Evolutionary conservation across 1,284 basidiomycete species (phyloP).

Genomic region (Trichosporon sp.): DNA sequence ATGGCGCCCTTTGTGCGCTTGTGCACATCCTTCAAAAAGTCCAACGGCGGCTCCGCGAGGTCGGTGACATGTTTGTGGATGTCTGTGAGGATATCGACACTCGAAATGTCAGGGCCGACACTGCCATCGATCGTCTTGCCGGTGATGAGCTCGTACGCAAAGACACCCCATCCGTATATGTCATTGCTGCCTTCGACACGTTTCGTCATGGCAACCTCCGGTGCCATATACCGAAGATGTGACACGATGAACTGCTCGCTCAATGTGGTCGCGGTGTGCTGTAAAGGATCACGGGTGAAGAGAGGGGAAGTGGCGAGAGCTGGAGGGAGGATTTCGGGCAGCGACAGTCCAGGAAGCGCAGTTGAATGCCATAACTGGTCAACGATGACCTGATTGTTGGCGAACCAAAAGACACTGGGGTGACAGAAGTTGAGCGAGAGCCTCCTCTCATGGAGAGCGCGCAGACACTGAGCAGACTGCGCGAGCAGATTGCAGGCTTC

Average conservation of each 20-base stretch:
- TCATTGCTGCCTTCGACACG: constrained; percentile 26
- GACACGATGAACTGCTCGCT: constrained; percentile 26
- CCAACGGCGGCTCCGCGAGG: constrained; percentile 20
- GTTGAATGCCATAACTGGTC: constrained; percentile 17
- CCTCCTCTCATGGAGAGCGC: constrained; percentile 28
- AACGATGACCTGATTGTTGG: constrained; percentile 9
- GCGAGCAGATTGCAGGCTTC: constrained; percentile 25
- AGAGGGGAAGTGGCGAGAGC: constrained; percentile 13
- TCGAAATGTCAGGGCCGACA: constrained; percentile 18
- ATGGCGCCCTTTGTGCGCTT: neutral
- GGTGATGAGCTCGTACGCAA: constrained; percentile 38
- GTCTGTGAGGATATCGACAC: constrained; percentile 31
- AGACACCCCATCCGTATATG: constrained; percentile 39
- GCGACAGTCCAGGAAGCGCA: constrained; percentile 18
- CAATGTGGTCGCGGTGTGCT: constrained; percentile 16
- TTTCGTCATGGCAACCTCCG: constrained; percentile 28
- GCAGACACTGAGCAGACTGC: constrained; percentile 19
- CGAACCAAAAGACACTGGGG: constrained; percentile 25
- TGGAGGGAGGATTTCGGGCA: constrained; percentile 8
- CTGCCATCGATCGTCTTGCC: constrained; percentile 31
- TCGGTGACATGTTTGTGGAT: constrained; percentile 32
- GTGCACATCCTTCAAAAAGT: constrained; percentile 19
- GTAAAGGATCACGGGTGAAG: constrained; percentile 22
- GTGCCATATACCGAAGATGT: constrained; percentile 38
- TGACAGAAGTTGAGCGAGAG: constrained; percentile 30